Evolutionary conservation across 768 basidiomycete genomes (phyloP), one percentile per base, ranked within the genome.

Genomic region (Auriscalpium orientale): DNA sequence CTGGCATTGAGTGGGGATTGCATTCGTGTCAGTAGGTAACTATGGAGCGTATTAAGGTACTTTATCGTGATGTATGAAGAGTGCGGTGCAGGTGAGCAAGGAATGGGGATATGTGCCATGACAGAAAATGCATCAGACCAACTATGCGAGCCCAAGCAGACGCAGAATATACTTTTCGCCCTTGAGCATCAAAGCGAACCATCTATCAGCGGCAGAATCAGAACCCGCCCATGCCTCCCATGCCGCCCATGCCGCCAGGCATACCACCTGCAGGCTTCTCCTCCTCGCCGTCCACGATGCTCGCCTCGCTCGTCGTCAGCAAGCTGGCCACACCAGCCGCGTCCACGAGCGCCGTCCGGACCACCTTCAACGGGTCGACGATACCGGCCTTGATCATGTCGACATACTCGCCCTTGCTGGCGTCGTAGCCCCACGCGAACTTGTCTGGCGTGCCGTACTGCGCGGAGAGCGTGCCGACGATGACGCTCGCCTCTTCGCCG

Each of bases 351-450:
- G 93, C 93, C 3, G 93, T 95, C 64, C 91, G 77, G 51, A 97
- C 95, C 51, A 98, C 95, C 82, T 95, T 95, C 58, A 95, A 76
- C 1, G 94, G 95, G 74, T 98, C 95, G 46, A 98, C 87, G 63
- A 98, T 97, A 66, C 95, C 95, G 33, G 83, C 79, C 70, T 85
- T 79, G 74, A 98, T 87, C 93, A 98, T 94, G 72, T 98, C 91
- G 46, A 87, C 84, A 67, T 91, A 98, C 73, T 95, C 89, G 59
- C 91, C 92, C 75, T 87, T 88, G 66, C 83, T 79, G 22, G 95
- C 93, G 62, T 97, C 92, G 72, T 97, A 97, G 1, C 95, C 90
- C 83, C 81, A 84, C 12, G 76, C 77, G 68, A 92, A 92, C 74
- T 92, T 82, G 72, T 93, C 93, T 28, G 81, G 70, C 16, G 74